A percentile compares a stretch with the other conserved stretches of the same genome.
Conservation (phyloP, 805 yeast genomes). For the Wickerhamomyces canadensis region DNA sequence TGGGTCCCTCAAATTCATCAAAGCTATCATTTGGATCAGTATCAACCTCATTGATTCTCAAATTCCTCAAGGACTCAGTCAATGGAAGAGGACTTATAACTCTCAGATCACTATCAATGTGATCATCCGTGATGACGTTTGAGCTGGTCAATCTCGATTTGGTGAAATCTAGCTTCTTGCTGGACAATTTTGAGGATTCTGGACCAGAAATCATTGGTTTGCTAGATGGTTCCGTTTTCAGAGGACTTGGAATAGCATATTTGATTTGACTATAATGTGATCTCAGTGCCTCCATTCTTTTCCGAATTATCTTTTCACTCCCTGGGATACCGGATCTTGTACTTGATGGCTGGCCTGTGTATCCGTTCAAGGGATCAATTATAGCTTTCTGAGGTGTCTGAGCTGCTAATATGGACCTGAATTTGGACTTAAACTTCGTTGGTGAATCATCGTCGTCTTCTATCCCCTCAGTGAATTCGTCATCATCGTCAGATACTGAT, state of each 20-base stretch:
- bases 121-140: no score
- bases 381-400: constrained; percentile 20
- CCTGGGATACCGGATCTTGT: constrained; percentile 29
- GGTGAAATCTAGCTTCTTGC: background rate
- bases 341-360: constrained; percentile 3
- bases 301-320: constrained; percentile 29
- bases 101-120: no score
- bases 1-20: constrained; percentile 5
- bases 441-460: constrained; percentile 21
- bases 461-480: constrained; percentile 1
- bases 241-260: constrained; percentile 34
- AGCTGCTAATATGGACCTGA: constrained; percentile 2
- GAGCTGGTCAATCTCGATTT: background rate
- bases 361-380: background rate
- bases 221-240: constrained; percentile 13
- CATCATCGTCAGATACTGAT: constrained; percentile 1
- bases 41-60: background rate
- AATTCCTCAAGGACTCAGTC: no score
- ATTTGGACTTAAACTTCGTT: constrained; percentile 6
- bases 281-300: constrained; percentile 31
- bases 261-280: constrained; percentile 29
- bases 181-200: background rate
- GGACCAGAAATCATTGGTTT: background rate
- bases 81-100: no score
- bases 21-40: background rate